Base-by-base conservation (phyloP, 805 yeast species). In the Saccharomyces kudriavzevii region DNA sequence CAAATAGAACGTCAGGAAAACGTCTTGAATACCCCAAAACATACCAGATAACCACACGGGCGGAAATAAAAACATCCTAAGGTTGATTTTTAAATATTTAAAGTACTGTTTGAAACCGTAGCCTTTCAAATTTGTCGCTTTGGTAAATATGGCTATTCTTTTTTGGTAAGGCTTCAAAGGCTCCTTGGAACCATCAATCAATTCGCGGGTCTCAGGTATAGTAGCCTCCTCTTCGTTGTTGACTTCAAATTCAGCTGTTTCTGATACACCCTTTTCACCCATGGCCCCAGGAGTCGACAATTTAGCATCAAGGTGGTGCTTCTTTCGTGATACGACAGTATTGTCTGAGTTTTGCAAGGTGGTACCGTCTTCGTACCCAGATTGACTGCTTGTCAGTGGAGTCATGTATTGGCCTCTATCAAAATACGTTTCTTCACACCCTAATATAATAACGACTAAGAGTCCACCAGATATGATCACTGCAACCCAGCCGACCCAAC, bases 21-120 rank as follows among this genome's bases (percentile, higher is more conserved):
- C 87, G 64, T 85, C 89, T 66, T 86, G 92, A 54, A 82, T 74
- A 47, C 92, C 92, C 92, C 92, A 87, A 58, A 85, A 80, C n/a
- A 83, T 55, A 49, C 89, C 88, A 1, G 87, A 81, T 25, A 81
- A 70, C 60, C 84, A 70, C 13, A 82, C 84, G 1, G 87, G 85
- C 2, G 88, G 88, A 63, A 81, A 82, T 58, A 74, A 72, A 58
- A 83, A 81, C 64, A 83, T 84, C 58, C 81, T 75, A 56, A 81
- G 67, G 66, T 79, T 78, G 55, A 76, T 62, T 14, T 68, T 53
- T 28, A 86, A 69, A 49, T 84, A 78, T 53, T 73, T 66, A 58
- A 78, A 59, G 64, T 86, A 86, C 64, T 86, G 91, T 62, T 78
- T 80, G 68, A 85, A 64, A 1, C 92, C 92, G 25, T 62, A 69